Percentiles rank a stretch among this genome's conserved stretches.
phyloP scores from a whole-genome alignment of 352 stramenopile species.

The Peronospora destructor region DNA sequence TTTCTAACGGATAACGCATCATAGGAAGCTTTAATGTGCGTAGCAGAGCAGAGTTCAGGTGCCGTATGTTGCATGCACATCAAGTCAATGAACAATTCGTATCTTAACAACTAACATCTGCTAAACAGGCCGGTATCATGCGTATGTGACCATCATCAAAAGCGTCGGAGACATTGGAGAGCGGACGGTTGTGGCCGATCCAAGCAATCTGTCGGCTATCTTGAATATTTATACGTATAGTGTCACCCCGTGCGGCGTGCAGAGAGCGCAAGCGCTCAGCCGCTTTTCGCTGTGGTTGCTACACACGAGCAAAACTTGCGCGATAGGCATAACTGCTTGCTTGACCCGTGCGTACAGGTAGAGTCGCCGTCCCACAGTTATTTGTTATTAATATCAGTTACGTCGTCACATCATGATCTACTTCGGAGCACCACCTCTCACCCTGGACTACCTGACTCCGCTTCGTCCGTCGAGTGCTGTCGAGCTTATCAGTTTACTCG shows the following conservation, averaged over 20 bases:
- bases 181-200: conserved; percentile 14
- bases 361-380: background rate
- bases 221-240: conserved; percentile 12
- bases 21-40: too few species aligned
- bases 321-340: conserved; percentile 12
- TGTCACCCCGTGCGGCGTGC: conserved; percentile 6
- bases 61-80: too few species aligned
- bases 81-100: too few species aligned
- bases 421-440: conserved; percentile 35
- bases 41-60: too few species aligned
- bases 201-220: conserved; percentile 8
- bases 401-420: conserved; percentile 18
- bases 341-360: background rate
- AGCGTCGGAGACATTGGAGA: too few species aligned
- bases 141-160: too few species aligned
- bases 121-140: too few species aligned
- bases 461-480: conserved; percentile 32
- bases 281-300: conserved; percentile 12
- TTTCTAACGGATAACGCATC: too few species aligned
- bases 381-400: background rate
- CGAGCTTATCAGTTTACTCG: conserved; percentile 32
- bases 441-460: conserved; percentile 31
- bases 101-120: too few species aligned
- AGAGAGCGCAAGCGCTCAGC: conserved; percentile 14
- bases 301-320: conserved; percentile 13